These are phyloP conservation scores for Cyclotella distinguenda DNA, from an alignment of 108 stramenopile species.

Conservation along the genomic window DNA sequence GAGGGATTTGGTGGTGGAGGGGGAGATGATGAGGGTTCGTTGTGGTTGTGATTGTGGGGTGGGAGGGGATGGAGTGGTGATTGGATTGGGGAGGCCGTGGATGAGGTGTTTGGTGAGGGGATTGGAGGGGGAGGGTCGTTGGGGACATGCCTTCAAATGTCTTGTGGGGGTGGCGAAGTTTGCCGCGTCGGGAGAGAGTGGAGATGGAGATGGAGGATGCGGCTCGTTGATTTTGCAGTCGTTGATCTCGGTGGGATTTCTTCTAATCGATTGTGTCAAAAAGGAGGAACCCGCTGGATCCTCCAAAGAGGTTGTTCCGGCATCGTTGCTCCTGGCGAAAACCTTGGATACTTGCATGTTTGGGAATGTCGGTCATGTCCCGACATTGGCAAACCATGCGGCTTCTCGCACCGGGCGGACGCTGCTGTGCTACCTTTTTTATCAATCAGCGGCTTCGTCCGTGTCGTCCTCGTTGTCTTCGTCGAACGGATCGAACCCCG, in stretches of 20 bases:
- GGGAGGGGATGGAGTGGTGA: conserved; percentile 11
- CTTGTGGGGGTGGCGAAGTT: conserved; percentile 39
- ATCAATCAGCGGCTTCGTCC: conserved; percentile 31
- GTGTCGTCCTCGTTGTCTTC: conserved; percentile 11
- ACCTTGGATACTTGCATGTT: conserved; percentile 19
- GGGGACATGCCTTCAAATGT: conserved; percentile 26
- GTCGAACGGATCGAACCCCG: conserved; percentile 9
- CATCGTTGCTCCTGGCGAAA: conserved; percentile 5
- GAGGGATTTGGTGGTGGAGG: conserved; percentile 44
- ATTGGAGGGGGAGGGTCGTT: conserved; percentile 10
- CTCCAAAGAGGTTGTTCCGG: background rate
- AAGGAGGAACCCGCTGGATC: conserved; percentile 25
- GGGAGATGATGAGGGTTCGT: conserved; percentile 31
- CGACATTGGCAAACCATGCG: conserved; percentile 32
- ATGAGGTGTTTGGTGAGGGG: conserved; percentile 42
- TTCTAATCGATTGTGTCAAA: conserved; percentile 50
- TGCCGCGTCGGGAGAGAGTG: conserved; percentile 23
- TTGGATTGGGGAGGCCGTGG: conserved; percentile 35
- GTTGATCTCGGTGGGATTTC: conserved; percentile 42
- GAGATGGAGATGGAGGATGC: conserved; percentile 25
- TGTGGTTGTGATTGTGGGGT: too few relatives aligned
- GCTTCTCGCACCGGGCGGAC: conserved; percentile 32
- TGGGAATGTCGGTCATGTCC: too few relatives aligned
- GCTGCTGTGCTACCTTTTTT: conserved; percentile 41
- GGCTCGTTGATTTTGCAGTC: conserved; percentile 35